Conservation (phyloP, 73 alveolate genomes). For the Paramecium pentaurelia region DNA sequence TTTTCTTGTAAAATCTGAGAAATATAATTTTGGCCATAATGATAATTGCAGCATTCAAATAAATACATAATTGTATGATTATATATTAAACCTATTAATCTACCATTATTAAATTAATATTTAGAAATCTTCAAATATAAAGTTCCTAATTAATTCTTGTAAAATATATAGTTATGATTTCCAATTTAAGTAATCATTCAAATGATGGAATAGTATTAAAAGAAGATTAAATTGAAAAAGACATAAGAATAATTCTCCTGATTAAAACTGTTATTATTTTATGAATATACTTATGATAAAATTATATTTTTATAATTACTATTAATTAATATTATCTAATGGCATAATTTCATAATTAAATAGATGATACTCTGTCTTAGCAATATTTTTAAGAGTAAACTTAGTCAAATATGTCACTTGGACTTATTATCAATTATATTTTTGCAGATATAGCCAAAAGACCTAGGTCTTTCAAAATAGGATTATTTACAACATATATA, state of each 20-base stretch:
- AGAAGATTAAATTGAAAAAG: neutral
- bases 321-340: neutral
- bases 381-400: neutral
- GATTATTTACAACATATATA: conserved; percentile 87
- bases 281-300: neutral
- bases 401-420: neutral
- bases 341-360: neutral
- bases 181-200: too few relatives aligned
- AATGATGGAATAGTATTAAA: too few relatives aligned
- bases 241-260: neutral
- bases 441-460: conserved; percentile 84
- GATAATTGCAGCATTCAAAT: too few relatives aligned
- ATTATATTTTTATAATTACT: neutral
- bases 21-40: neutral
- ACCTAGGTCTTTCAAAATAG: conserved; percentile 90
- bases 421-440: conserved; percentile 4
- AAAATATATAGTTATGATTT: too few relatives aligned
- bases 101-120: too few relatives aligned
- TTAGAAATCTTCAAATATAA: too few relatives aligned
- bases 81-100: too few relatives aligned
- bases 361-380: neutral
- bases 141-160: too few relatives aligned
- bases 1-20: neutral
- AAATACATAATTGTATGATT: too few relatives aligned
- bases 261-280: too few relatives aligned